phyloP scores from a whole-genome alignment of 345 rosid species.

The Gossypium arboreum region DNA sequence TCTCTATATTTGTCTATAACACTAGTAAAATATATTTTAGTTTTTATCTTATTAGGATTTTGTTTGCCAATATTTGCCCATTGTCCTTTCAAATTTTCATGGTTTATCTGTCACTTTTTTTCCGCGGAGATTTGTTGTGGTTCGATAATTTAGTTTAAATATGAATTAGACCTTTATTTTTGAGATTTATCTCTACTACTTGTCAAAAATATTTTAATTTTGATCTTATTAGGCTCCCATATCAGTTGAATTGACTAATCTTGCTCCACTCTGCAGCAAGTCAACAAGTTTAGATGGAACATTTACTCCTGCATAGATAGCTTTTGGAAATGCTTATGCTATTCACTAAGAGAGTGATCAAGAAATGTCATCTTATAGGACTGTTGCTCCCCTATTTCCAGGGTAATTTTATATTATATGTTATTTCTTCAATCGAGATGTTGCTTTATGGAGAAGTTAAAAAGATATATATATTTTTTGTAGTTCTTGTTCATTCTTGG shows the following conservation, averaged over 20 bases:
- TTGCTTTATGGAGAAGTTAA: neutral
- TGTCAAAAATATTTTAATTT: neutral
- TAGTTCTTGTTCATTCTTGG: neutral
- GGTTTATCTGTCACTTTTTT: too few species aligned
- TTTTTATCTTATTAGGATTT: too few species aligned
- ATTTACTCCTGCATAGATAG: slow-evolving; percentile 88
- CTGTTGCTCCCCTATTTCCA: slow-evolving; percentile 88
- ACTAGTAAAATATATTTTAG: too few species aligned
- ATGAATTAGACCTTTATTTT: neutral
- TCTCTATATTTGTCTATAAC: too few species aligned
- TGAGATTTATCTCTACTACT: neutral
- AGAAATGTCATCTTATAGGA: slow-evolving; percentile 92
- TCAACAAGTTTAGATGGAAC: slow-evolving; percentile 78
- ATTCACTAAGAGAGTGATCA: slow-evolving; percentile 93
- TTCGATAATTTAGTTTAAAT: neutral
- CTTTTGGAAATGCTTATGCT: slow-evolving; percentile 86
- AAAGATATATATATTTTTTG: neutral
- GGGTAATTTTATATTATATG: slow-evolving; percentile 44
- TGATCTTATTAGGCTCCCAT: neutral
- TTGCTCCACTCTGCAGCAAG: slow-evolving; percentile 51
- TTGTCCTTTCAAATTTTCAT: too few species aligned
- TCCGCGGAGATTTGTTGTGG: neutral
- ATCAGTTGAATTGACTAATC: slow-evolving; percentile 12
- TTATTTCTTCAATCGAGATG: neutral
- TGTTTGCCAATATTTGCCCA: too few species aligned